phyloP scores from a whole-genome alignment of 73 alveolate genomes.

The Paramecium caudatum region DNA sequence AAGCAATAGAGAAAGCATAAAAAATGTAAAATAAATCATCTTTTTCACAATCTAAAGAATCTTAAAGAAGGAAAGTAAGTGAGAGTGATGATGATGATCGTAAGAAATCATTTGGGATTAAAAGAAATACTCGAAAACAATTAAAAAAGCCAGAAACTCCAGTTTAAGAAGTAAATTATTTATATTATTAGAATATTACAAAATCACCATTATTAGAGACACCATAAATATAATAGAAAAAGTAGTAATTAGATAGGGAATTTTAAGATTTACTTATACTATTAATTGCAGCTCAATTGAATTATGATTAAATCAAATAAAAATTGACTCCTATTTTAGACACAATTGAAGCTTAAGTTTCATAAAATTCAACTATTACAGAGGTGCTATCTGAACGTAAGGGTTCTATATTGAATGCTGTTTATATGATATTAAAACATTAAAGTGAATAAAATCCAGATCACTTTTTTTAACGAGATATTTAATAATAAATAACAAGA shows the following conservation, averaged over 20 bases:
- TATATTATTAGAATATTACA: background rate
- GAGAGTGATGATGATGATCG: background rate
- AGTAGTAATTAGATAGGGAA: conserved; percentile 41
- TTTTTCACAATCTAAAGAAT: background rate
- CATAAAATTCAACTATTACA: background rate
- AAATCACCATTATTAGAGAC: conserved; percentile 11
- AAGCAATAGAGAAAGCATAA: conserved; percentile 26
- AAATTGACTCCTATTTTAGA: conserved; percentile 47
- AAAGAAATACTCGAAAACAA: conserved; percentile 3
- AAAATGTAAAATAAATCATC: background rate
- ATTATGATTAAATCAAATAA: conserved; percentile 50
- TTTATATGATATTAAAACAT: conserved; percentile 46
- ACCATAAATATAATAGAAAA: background rate
- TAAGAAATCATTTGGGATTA: background rate
- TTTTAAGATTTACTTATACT: conserved; percentile 43
- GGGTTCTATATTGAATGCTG: conserved; percentile 57
- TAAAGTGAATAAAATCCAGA: conserved; percentile 65
- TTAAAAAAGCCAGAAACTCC: conserved; percentile 8
- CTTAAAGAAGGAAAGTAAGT: background rate
- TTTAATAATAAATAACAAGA: conserved; percentile 10
- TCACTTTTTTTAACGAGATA: conserved; percentile 61
- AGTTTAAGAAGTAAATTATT: background rate
- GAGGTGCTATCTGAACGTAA: conserved; percentile 60
- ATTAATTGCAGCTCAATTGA: conserved; percentile 26
- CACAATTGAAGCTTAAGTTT: background rate